phyloP scores from a whole-genome alignment of 2,329 filamentous ascomycete species.

The Monosporascus sp. region DNA sequence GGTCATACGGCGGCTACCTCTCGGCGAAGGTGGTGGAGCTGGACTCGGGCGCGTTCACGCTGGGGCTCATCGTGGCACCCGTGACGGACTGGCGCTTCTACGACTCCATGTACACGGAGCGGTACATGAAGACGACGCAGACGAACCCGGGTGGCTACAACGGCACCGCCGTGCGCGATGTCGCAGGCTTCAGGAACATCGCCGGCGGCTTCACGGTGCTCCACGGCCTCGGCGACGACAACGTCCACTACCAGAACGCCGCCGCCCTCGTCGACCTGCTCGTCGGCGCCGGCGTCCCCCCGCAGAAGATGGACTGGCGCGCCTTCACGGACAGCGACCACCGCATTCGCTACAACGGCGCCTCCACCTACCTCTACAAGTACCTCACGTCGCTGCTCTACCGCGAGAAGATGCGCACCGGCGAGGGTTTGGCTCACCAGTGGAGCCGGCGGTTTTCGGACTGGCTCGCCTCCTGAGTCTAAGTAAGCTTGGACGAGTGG shows the following conservation, averaged over 20 bases:
- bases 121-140: slow-evolving; percentile 62
- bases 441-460: slow-evolving; percentile 13
- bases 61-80: slow-evolving; percentile 59
- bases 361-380: slow-evolving; percentile 53
- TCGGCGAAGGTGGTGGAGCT: slow-evolving; percentile 61
- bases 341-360: slow-evolving; percentile 53
- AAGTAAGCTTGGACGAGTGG: not conserved
- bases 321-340: slow-evolving; percentile 64
- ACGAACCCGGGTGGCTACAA: slow-evolving; percentile 57
- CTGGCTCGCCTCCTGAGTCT: not conserved
- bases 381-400: slow-evolving; percentile 56
- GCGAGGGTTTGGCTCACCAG: slow-evolving; percentile 18
- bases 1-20: slow-evolving; percentile 64
- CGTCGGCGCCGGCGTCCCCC: slow-evolving; percentile 52
- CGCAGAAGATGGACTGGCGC: slow-evolving; percentile 57
- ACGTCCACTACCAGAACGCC: slow-evolving; percentile 65
- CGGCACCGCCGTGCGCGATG: slow-evolving; percentile 51
- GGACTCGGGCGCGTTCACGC: slow-evolving; percentile 54
- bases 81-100: slow-evolving; percentile 68
- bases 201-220: slow-evolving; percentile 56
- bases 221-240: slow-evolving; percentile 65
- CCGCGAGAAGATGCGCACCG: slow-evolving; percentile 45
- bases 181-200: slow-evolving; percentile 57
- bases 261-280: slow-evolving; percentile 58
- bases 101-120: slow-evolving; percentile 66